Conservation (phyloP, 495 filamentous ascomycete species). For the Copromyces sp. region DNA sequence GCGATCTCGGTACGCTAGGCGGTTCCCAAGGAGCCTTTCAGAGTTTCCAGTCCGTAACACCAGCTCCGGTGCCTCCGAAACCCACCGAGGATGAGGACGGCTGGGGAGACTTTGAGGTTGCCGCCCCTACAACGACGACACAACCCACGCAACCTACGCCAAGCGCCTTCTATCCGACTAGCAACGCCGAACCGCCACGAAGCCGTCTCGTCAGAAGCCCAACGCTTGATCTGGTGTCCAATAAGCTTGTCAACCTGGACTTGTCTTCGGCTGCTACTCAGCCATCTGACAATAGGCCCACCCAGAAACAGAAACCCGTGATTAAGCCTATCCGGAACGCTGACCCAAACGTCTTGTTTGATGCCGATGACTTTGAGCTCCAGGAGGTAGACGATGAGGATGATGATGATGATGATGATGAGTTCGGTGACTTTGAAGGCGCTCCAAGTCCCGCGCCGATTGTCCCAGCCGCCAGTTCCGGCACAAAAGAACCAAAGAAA, state of each 20-base stretch:
- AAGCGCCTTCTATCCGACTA: background rate
- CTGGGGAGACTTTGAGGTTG: slow-evolving; percentile 67
- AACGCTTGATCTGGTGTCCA: slow-evolving; percentile 35
- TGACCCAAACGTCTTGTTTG: slow-evolving; percentile 38
- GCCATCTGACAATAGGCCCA: slow-evolving; percentile 9
- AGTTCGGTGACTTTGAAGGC: slow-evolving; percentile 43
- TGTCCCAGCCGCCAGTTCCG: slow-evolving; percentile 2
- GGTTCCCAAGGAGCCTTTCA: slow-evolving; percentile 2
- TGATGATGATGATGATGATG: slow-evolving; percentile 31
- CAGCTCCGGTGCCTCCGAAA: background rate
- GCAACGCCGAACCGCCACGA: slow-evolving; percentile 9
- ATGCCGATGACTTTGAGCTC: slow-evolving; percentile 38
- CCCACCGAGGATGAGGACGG: slow-evolving; percentile 48
- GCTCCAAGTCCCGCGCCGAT: background rate
- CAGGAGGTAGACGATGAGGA: slow-evolving; percentile 12
- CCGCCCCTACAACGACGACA: slow-evolving; percentile 12
- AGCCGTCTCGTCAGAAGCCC: slow-evolving; percentile 28
- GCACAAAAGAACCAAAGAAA: slow-evolving; percentile 12
- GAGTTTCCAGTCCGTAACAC: background rate
- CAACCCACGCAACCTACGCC: background rate
- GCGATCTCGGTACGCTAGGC: slow-evolving; percentile 9
- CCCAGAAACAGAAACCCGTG: slow-evolving; percentile 8
- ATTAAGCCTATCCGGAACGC: slow-evolving; percentile 11
- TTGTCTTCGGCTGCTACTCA: slow-evolving; percentile 8
- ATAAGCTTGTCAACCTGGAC: slow-evolving; percentile 30